Conservation (phyloP, 179 eudicot species). For the Vitellaria paradoxa region DNA sequence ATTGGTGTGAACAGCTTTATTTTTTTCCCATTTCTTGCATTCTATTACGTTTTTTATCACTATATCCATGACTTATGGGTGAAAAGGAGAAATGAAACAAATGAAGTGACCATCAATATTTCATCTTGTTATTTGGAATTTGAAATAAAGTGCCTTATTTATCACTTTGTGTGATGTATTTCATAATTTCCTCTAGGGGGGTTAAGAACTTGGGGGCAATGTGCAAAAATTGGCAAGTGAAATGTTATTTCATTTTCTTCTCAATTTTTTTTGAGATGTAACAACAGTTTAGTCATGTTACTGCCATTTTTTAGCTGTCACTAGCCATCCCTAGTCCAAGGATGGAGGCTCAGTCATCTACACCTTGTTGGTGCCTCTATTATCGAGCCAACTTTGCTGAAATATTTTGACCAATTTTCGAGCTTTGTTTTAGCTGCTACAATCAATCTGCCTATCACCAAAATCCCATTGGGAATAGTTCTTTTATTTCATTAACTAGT, state of each 20-base stretch:
- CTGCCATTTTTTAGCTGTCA: background rate
- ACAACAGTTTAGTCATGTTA: background rate
- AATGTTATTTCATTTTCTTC: background rate
- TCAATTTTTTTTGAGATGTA: background rate
- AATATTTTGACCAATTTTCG: background rate
- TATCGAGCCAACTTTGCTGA: background rate
- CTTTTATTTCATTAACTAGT: background rate
- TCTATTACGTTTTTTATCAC: background rate
- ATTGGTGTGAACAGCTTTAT: no score
- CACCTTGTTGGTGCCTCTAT: background rate
- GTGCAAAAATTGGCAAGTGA: background rate
- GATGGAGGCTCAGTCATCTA: background rate
- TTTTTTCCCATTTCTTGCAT: background rate
- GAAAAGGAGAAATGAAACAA: conserved; percentile 5
- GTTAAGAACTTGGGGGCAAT: background rate
- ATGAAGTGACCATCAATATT: background rate
- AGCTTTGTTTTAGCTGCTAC: background rate
- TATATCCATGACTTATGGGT: background rate
- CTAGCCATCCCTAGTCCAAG: background rate
- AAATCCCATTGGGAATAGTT: background rate
- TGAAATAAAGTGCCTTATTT: background rate
- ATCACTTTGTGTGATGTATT: background rate
- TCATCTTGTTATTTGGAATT: background rate
- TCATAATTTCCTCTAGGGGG: background rate
- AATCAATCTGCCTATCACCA: background rate